Percentiles rank a stretch among this genome's conserved stretches.
Conservation (phyloP, 2,329 filamentous ascomycete species). For the Parastagonospora nodorum region DNA sequence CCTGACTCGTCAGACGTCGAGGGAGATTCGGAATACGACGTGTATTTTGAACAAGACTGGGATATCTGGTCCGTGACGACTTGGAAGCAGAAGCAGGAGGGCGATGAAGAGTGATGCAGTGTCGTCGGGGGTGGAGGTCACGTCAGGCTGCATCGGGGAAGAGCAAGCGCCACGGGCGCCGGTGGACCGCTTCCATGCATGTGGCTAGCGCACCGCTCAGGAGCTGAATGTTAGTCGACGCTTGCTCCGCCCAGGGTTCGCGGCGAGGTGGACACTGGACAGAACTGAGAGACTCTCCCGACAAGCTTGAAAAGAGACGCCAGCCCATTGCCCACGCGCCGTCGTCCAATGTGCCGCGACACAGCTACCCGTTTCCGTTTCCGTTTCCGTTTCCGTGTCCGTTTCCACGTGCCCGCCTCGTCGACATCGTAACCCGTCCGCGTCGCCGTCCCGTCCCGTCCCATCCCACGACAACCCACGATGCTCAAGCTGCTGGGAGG, state of each 20-base stretch:
- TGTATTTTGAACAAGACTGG: not conserved
- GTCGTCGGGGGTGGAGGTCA: not conserved
- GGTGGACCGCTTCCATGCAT: not conserved
- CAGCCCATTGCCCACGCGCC: too few relatives aligned
- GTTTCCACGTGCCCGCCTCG: too few relatives aligned
- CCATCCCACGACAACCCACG: slow-evolving; percentile 7
- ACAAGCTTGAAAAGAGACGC: not conserved
- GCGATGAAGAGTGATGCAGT: not conserved
- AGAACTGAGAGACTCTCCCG: slow-evolving; percentile 1
- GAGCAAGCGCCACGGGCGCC: slow-evolving; percentile 5
- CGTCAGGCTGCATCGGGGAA: not conserved
- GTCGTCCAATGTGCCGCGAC: slow-evolving; percentile 17
- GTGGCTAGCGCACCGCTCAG: slow-evolving; percentile 11
- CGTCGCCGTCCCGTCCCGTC: slow-evolving; percentile 8
- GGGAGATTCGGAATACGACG: slow-evolving; percentile 4
- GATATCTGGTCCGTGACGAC: slow-evolving; percentile 1
- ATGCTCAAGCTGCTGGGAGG: slow-evolving; percentile 34
- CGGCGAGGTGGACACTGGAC: slow-evolving; percentile 7
- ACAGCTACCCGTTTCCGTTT: not conserved
- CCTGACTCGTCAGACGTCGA: slow-evolving; percentile 5
- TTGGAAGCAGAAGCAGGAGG: not conserved
- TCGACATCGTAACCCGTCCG: not conserved
- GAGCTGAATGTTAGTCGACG: slow-evolving; percentile 1
- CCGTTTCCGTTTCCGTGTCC: too few relatives aligned
- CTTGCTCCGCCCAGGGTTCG: too few relatives aligned